phyloP scores from a whole-genome alignment of 2,329 filamentous ascomycete genomes.

The Raffaelea arxii region DNA sequence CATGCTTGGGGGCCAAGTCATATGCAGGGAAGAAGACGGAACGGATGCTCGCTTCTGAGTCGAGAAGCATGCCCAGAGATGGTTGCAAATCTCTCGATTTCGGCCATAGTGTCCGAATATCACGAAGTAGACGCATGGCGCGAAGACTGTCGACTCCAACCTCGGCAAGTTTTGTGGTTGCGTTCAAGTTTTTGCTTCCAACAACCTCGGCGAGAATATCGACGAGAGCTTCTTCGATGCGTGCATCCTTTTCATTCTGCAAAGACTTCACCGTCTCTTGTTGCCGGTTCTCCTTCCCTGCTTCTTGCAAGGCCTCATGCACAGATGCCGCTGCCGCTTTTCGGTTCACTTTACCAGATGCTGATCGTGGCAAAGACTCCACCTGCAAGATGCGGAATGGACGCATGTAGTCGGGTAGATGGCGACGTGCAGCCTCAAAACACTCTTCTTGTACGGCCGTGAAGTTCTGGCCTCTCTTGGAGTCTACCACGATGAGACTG shows the following conservation, averaged over 20 bases:
- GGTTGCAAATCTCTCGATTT: constrained; percentile 7
- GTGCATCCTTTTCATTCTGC: neutral
- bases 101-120: constrained; percentile 16
- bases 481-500: constrained; percentile 45
- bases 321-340: constrained; percentile 16
- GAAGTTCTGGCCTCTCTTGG: constrained; percentile 16
- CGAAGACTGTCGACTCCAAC: constrained; percentile 24
- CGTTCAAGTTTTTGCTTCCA: neutral
- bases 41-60: constrained; percentile 17
- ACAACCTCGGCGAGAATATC: neutral
- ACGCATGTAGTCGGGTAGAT: constrained; percentile 51
- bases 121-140: constrained; percentile 23
- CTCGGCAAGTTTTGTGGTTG: constrained; percentile 8
- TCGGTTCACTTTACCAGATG: constrained; percentile 54
- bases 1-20: neutral
- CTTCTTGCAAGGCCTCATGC: neutral
- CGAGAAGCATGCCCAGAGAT: constrained; percentile 18
- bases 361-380: constrained; percentile 41
- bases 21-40: constrained; percentile 12
- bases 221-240: neutral
- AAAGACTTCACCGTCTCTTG: neutral
- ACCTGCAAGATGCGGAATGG: constrained; percentile 43
- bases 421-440: constrained; percentile 34
- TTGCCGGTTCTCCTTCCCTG: neutral
- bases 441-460: constrained; percentile 20